phyloP scores from a whole-genome alignment of 768 basidiomycete genomes.

The Xanthoconium purpureum region DNA sequence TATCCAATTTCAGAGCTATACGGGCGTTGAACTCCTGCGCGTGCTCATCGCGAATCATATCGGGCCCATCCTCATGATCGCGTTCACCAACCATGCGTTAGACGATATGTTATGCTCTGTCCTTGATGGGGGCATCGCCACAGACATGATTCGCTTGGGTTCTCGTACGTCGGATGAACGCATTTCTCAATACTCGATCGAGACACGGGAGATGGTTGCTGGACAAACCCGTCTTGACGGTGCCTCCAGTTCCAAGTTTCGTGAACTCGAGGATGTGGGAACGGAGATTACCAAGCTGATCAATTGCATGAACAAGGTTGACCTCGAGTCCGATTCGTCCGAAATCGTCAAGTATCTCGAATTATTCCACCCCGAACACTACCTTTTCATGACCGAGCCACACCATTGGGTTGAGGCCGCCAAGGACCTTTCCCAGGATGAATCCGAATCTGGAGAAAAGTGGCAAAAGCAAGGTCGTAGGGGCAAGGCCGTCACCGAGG shows the following conservation, averaged over 20 bases:
- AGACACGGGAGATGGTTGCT: slow-evolving; percentile 49
- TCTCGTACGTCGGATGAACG: slow-evolving; percentile 59
- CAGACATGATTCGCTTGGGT: slow-evolving; percentile 64
- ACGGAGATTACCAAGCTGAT: slow-evolving; percentile 47
- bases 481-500: slow-evolving; percentile 21
- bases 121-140: slow-evolving; percentile 61
- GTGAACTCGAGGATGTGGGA: slow-evolving; percentile 43
- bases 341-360: slow-evolving; percentile 43
- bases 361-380: slow-evolving; percentile 48
- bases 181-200: slow-evolving; percentile 59
- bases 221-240: slow-evolving; percentile 42
- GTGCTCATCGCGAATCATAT: slow-evolving; percentile 55
- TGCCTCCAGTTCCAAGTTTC: slow-evolving; percentile 32
- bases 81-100: slow-evolving; percentile 78
- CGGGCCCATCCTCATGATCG: slow-evolving; percentile 53
- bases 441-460: slow-evolving; percentile 14
- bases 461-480: slow-evolving; percentile 37
- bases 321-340: slow-evolving; percentile 33
- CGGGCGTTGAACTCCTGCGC: slow-evolving; percentile 65
- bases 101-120: slow-evolving; percentile 69
- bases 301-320: slow-evolving; percentile 35
- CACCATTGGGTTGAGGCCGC: slow-evolving; percentile 46
- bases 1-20: slow-evolving; percentile 47
- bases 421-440: slow-evolving; percentile 18
- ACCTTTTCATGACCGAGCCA: slow-evolving; percentile 38